phyloP scores from a whole-genome alignment of 192 early-diverging fungal species.

The Anaeromyces robustus region DNA sequence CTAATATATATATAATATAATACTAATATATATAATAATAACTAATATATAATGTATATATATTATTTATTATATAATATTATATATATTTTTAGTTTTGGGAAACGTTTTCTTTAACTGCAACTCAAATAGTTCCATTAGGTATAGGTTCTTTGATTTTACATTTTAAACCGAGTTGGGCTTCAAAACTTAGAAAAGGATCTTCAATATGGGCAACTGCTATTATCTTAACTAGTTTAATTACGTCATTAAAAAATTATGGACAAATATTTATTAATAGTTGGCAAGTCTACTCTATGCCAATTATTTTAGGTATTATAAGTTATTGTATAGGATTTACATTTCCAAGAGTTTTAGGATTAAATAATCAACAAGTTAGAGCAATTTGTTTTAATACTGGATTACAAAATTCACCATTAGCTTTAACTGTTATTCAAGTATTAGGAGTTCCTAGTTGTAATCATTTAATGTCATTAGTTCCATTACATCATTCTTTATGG shows the following conservation, averaged over 20 bases:
- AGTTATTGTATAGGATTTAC: not conserved
- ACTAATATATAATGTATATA: no score
- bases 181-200: not conserved
- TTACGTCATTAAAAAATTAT: not conserved
- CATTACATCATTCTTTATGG: not conserved
- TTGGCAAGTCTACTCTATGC: not conserved
- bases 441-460: not conserved
- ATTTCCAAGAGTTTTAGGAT: not conserved
- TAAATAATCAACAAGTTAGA: not conserved
- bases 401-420: not conserved
- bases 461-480: not conserved
- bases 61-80: no score
- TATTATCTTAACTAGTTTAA: not conserved
- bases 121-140: not conserved
- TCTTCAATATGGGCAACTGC: not conserved
- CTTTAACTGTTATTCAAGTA: not conserved
- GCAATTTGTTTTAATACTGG: not conserved
- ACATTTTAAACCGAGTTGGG: not conserved
- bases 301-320: not conserved
- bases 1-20: no score
- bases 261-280: not conserved
- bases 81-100: no score
- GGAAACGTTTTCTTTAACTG: not conserved
- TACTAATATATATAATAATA: no score
- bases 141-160: not conserved